These are phyloP conservation scores for Collybiopsis confluens DNA, from an alignment of 768 basidiomycete species.

Conservation along the genomic window DNA sequence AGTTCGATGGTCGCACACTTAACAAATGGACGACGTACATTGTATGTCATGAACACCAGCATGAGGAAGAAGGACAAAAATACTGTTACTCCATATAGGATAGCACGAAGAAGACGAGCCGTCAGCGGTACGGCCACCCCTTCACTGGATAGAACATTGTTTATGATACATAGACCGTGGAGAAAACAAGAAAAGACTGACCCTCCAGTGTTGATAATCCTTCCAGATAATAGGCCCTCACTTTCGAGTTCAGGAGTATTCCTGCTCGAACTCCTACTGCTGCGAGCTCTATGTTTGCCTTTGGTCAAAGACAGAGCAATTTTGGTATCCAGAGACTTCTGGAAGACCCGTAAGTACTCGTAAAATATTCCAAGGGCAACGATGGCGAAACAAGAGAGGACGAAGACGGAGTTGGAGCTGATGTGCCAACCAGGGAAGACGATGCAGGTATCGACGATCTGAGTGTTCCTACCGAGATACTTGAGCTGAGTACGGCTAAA, in stretches of 20 bases:
- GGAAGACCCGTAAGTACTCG: conserved; percentile 72
- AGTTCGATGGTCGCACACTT: background rate
- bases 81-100: conserved; percentile 70
- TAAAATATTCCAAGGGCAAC: conserved; percentile 67
- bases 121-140: conserved; percentile 49
- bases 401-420: conserved; percentile 46
- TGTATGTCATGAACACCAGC: conserved; percentile 97
- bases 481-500: background rate
- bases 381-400: conserved; percentile 63
- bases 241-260: conserved; percentile 47
- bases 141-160: background rate
- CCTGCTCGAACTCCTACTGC: conserved; percentile 28
- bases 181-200: conserved; percentile 15
- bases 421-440: conserved; percentile 82
- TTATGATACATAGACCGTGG: too few species aligned
- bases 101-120: conserved; percentile 55
- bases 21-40: conserved; percentile 39
- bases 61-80: conserved; percentile 88
- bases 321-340: conserved; percentile 51
- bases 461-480: conserved; percentile 54
- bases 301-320: conserved; percentile 52
- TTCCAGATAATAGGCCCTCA: conserved; percentile 49
- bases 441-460: conserved; percentile 76
- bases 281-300: conserved; percentile 34
- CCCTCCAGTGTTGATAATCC: conserved; percentile 27